Percentiles rank a stretch among this genome's conserved stretches.
Conservation (phyloP, 2,329 filamentous ascomycete genomes). For the Paramyrothecium roridum region DNA sequence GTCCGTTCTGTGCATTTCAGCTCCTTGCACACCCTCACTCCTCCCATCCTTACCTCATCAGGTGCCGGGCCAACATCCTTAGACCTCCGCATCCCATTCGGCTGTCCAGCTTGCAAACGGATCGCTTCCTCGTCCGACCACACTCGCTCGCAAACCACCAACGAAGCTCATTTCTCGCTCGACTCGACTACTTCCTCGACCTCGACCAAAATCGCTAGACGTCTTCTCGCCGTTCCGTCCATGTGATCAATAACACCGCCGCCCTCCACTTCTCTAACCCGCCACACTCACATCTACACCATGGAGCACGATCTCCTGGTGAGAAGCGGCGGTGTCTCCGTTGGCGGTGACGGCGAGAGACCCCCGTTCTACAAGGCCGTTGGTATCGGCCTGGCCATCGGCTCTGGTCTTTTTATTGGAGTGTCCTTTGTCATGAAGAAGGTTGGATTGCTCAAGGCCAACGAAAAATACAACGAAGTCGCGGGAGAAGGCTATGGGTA, state of each 20-base stretch:
- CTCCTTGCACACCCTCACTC: no score
- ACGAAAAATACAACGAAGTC: slow-evolving; percentile 93
- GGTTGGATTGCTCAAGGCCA: slow-evolving; percentile 83
- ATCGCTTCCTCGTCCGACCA: no score
- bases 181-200: no score
- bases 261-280: not conserved
- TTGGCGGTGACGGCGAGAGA: slow-evolving; percentile 21
- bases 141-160: no score
- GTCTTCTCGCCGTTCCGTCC: not conserved
- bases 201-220: no score
- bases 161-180: no score
- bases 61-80: no score
- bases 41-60: no score
- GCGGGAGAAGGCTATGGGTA: slow-evolving; percentile 97
- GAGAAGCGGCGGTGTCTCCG: slow-evolving; percentile 11
- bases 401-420: slow-evolving; percentile 90
- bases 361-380: slow-evolving; percentile 73
- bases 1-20: no score
- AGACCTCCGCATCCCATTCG: no score
- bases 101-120: no score
- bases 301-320: slow-evolving; percentile 20
- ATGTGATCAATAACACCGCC: not conserved
- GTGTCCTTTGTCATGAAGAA: slow-evolving; percentile 96
- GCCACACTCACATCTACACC: not conserved
- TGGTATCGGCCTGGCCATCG: slow-evolving; percentile 80